Evolutionary conservation across 306 rosid genomes (phyloP).

Genomic region (Castanea crenata): DNA sequence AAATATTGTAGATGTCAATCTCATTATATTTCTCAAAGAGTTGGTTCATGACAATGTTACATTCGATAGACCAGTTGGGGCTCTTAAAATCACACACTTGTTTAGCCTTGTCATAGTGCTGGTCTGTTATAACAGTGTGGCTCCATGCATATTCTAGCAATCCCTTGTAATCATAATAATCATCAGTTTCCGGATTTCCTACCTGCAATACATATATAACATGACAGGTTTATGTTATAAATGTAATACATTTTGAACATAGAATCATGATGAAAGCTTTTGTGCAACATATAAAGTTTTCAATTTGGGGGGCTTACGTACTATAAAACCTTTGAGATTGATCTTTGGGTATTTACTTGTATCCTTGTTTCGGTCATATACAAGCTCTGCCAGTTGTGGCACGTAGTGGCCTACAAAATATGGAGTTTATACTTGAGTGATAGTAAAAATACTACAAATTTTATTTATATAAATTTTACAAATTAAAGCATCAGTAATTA

Average conservation of each 20-base stretch:
- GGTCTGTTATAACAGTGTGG: slow-evolving; percentile 55
- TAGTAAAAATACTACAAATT: too few relatives aligned
- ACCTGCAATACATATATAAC: slow-evolving; percentile 24
- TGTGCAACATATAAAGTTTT: not conserved
- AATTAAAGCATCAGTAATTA: too few relatives aligned
- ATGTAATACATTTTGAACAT: too few relatives aligned
- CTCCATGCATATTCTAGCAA: slow-evolving; percentile 62
- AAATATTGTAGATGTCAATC: slow-evolving; percentile 59
- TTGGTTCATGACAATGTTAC: slow-evolving; percentile 38
- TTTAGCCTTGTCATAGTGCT: slow-evolving; percentile 43
- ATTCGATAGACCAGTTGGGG: slow-evolving; percentile 39
- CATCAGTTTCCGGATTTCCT: slow-evolving; percentile 54
- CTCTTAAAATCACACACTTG: slow-evolving; percentile 47
- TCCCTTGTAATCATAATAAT: slow-evolving; percentile 43
- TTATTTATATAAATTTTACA: too few relatives aligned
- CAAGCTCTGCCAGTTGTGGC: slow-evolving; percentile 54
- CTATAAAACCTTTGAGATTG: slow-evolving; percentile 58
- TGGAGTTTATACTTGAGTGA: too few relatives aligned
- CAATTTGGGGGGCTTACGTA: slow-evolving; percentile 29
- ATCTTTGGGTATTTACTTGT: slow-evolving; percentile 31
- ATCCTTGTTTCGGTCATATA: slow-evolving; percentile 49
- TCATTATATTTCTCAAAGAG: slow-evolving; percentile 38
- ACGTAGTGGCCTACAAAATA: slow-evolving; percentile 50
- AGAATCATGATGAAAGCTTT: not conserved
- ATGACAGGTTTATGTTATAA: too few relatives aligned